Percentiles rank a stretch among this genome's conserved stretches.
Conservation (phyloP, 2,329 filamentous ascomycete genomes). For the Fusarium sp. region DNA sequence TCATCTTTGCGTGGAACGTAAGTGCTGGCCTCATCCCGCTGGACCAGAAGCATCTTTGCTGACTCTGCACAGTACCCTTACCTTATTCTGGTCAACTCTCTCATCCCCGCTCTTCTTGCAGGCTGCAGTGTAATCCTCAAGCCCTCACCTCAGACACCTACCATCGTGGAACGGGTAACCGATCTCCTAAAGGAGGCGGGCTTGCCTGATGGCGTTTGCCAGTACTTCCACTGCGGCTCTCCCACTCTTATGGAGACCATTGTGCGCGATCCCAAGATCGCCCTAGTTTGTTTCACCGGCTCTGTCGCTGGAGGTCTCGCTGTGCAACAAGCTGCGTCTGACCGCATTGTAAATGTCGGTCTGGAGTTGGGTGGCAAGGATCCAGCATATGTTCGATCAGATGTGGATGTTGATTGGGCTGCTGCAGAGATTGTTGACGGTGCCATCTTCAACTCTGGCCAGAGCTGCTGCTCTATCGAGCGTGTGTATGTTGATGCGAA, state of each 20-base stretch:
- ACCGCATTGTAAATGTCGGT: conserved; percentile 85
- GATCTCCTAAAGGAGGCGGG: conserved; percentile 83
- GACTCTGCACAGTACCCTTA: conserved; percentile 80
- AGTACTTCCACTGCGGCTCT: conserved; percentile 91
- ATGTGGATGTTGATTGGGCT: conserved; percentile 90
- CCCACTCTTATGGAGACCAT: conserved; percentile 80
- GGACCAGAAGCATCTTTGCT: conserved; percentile 1
- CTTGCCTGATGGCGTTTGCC: conserved; percentile 83
- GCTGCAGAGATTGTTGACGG: conserved; percentile 96
- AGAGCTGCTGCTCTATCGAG: conserved; percentile 95
- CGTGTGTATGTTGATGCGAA: conserved; percentile 89
- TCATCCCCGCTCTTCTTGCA: conserved; percentile 89
- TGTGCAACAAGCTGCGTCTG: conserved; percentile 85
- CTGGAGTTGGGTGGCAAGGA: conserved; percentile 96
- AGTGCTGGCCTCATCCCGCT: conserved; percentile 49
- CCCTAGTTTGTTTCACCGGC: conserved; percentile 91
- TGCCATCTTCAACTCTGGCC: conserved; percentile 97
- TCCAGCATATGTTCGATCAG: conserved; percentile 85
- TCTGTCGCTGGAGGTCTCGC: conserved; percentile 88
- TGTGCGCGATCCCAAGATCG: conserved; percentile 79
- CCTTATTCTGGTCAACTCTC: conserved; percentile 89
- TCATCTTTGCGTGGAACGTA: conserved; percentile 97
- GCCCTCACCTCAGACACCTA: conserved; percentile 94
- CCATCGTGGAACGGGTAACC: conserved; percentile 85
- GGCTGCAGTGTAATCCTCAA: conserved; percentile 95